Evolutionary conservation across 495 filamentous ascomycete species (phyloP).

Genomic region (Trichoderma erinaceum): DNA sequence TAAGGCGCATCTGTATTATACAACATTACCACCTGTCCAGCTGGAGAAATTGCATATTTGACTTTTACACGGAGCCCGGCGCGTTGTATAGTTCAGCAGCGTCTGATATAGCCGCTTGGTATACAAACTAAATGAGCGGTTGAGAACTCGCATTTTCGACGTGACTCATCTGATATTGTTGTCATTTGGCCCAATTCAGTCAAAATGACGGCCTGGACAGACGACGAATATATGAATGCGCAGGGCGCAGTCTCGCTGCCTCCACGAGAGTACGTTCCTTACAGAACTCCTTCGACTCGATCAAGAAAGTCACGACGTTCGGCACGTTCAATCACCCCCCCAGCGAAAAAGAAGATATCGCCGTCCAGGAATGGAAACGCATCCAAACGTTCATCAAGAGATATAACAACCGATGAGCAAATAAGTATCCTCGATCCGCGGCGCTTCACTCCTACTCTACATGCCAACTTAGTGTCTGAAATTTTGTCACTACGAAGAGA

Average conservation of each 20-base stretch:
- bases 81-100: neutral
- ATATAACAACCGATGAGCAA: slow-evolving; percentile 59
- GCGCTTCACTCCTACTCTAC: slow-evolving; percentile 89
- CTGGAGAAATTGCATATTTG: neutral
- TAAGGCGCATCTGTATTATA: neutral
- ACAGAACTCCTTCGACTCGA: slow-evolving; percentile 52
- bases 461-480: slow-evolving; percentile 90
- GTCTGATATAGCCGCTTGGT: neutral
- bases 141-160: neutral
- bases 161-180: neutral
- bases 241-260: slow-evolving; percentile 50
- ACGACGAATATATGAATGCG: slow-evolving; percentile 46
- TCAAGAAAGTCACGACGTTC: slow-evolving; percentile 47
- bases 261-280: slow-evolving; percentile 61
- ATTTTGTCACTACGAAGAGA: slow-evolving; percentile 83
- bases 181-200: neutral
- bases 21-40: neutral
- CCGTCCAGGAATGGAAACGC: slow-evolving; percentile 47
- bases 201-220: slow-evolving; percentile 45
- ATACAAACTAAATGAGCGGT: neutral
- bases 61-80: neutral
- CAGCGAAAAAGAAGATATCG: slow-evolving; percentile 31
- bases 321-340: slow-evolving; percentile 51
- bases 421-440: slow-evolving; percentile 80
- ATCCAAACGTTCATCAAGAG: slow-evolving; percentile 48